Percentiles rank a stretch among this genome's conserved stretches.
These are phyloP conservation scores for Populus hybrid DNA, from an alignment of 441 rosid species.

Conservation along the genomic window DNA sequence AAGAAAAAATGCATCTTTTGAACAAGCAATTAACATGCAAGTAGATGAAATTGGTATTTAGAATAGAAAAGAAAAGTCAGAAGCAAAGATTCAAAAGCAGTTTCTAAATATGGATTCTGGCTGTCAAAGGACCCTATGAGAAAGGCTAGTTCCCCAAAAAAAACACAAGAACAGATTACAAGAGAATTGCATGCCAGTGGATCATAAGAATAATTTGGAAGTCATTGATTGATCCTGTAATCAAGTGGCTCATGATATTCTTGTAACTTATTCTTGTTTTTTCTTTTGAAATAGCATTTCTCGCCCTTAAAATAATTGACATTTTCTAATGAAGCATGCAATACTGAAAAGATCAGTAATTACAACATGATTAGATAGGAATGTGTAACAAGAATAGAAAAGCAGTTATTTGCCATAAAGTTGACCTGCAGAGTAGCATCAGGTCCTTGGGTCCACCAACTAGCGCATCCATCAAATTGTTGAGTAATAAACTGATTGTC, in stretches of 20 bases:
- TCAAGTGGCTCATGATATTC: background rate
- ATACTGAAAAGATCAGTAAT: background rate
- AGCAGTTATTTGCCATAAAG: constrained; percentile 17
- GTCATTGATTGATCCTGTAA: background rate
- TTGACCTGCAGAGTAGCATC: constrained; percentile 86
- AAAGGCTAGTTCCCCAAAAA: background rate
- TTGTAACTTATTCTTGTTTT: background rate
- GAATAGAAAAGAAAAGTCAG: background rate
- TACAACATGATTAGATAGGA: background rate
- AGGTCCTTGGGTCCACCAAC: constrained; percentile 99
- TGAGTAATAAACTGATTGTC: constrained; percentile 45
- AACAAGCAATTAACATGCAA: background rate
- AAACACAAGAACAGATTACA: background rate
- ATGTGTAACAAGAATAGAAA: background rate
- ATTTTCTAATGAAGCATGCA: background rate
- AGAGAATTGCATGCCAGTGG: background rate
- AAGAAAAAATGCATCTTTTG: background rate
- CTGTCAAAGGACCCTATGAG: background rate
- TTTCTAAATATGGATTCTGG: background rate
- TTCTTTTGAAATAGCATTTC: background rate
- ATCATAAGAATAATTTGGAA: background rate
- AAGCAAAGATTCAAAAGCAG: background rate
- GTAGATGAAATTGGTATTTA: background rate
- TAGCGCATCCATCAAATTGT: constrained; percentile 97
- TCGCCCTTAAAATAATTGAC: background rate